phyloP scores from a whole-genome alignment of 345 rosid species.

The Punica granatum region DNA sequence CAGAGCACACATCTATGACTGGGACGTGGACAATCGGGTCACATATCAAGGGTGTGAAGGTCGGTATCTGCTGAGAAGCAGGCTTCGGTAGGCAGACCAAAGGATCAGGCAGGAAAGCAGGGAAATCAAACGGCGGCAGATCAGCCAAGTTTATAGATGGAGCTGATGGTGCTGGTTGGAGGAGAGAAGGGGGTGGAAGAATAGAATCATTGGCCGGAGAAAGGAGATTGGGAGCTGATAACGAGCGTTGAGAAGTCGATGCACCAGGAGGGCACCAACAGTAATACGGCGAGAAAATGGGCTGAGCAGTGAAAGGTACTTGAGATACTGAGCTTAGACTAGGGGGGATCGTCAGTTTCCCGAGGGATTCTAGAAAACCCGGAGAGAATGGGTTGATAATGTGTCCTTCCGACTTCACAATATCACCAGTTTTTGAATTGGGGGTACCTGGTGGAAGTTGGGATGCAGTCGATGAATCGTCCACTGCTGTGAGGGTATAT shows the following conservation, averaged over 20 bases:
- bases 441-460: conserved; percentile 21
- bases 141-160: conserved; percentile 18
- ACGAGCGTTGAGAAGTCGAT: conserved; percentile 33
- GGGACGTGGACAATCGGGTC: conserved; percentile 95
- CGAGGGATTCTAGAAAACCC: conserved; percentile 35
- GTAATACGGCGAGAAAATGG: conserved; percentile 72
- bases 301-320: conserved; percentile 31
- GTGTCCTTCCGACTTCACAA: conserved; percentile 15
- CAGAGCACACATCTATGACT: conserved; percentile 78
- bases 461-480: conserved; percentile 26
- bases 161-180: conserved; percentile 14
- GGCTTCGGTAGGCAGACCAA: conserved; percentile 41
- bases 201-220: conserved; percentile 32
- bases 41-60: conserved; percentile 80
- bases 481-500: conserved; percentile 39
- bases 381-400: conserved; percentile 17
- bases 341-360: conserved; percentile 26
- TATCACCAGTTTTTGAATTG: conserved; percentile 22
- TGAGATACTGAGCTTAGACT: conserved; percentile 26
- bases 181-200: conserved; percentile 49
- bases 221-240: conserved; percentile 28
- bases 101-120: conserved; percentile 52
- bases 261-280: conserved; percentile 82
- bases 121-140: conserved; percentile 43
- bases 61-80: conserved; percentile 57